Evolutionary conservation across 1,139 yeast species (phyloP), one percentile per base, ranked within the genome.

Genomic region (Suhomyces bribrorum): DNA sequence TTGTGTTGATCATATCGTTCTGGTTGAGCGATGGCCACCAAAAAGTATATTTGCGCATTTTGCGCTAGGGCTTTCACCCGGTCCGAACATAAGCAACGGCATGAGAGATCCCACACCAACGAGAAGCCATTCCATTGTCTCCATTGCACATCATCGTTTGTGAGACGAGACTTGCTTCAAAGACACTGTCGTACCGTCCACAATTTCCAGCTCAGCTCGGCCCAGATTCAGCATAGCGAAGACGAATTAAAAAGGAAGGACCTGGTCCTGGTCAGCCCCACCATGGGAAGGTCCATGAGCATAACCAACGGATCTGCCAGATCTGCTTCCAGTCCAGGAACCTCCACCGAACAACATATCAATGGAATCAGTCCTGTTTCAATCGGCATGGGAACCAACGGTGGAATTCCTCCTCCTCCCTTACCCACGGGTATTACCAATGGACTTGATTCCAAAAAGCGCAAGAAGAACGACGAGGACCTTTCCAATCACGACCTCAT

Each of bases 151-250:
- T 77, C 84, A 31, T 79, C 85, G 2, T 86, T 86, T 66, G 95
- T 86, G 1, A 67, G 95, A 48, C 62, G 92, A 50, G 95, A 86
- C 54, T 64, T 86, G 39, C 67, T 86, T 31, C 86, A 85, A 50
- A 69, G 95, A 36, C 95, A 86, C 56, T 79, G 86, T 47, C 66
- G 92, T 38, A 86, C 92, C 0, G 94, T 86, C 7, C 95, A 86
- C 59, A 69, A 66, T 43, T 64, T 66, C 31, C 62, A 61, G 29
- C 34, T 53, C 26, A 45, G 43, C 14, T 38, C 47, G 25, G 33
- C 39, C 7, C 43, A 39, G 17, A 36, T 39, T 17, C 34, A 29
- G 18, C 37, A 39, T 22, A 31, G 23, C 5, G 23, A 20, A 4
- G 23, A 20, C 4, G 23, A 20, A 20, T n/a, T 8, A n/a, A 29